A percentile compares a stretch with the other conserved stretches of the same genome.
Evolutionary conservation across 1,284 basidiomycete genomes (phyloP).

Genomic region (Papiliotrema flavescens): DNA sequence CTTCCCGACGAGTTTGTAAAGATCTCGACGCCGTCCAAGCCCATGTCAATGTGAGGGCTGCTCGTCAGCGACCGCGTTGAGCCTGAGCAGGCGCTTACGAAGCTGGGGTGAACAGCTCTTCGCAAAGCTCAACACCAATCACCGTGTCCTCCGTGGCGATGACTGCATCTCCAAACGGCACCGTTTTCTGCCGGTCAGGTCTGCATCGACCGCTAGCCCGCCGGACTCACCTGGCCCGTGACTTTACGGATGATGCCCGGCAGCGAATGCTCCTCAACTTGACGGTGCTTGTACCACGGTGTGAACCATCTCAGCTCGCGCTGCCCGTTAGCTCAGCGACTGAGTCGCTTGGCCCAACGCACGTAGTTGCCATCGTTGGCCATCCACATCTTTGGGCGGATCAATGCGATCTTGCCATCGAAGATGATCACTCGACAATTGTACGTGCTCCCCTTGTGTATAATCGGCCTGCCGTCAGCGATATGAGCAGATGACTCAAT

Average conservation of each 20-base stretch:
- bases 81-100: slow-evolving; percentile 57
- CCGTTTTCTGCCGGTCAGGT: slow-evolving; percentile 59
- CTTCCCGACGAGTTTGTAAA: slow-evolving; percentile 97
- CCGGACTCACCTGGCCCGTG: slow-evolving; percentile 70
- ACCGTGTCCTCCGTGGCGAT: slow-evolving; percentile 91
- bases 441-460: slow-evolving; percentile 96
- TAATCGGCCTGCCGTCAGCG: slow-evolving; percentile 67
- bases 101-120: slow-evolving; percentile 93
- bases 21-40: slow-evolving; percentile 95
- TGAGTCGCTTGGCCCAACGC: slow-evolving; percentile 1
- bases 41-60: slow-evolving; percentile 95
- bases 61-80: neutral
- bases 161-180: slow-evolving; percentile 94
- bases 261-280: slow-evolving; percentile 84
- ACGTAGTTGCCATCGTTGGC: slow-evolving; percentile 96
- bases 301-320: slow-evolving; percentile 95
- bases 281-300: slow-evolving; percentile 83
- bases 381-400: slow-evolving; percentile 99
- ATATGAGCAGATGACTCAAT: slow-evolving; percentile 11
- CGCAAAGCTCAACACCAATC: slow-evolving; percentile 92
- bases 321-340: slow-evolving; percentile 20
- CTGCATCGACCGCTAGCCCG: neutral
- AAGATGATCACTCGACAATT: slow-evolving; percentile 91
- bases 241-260: slow-evolving; percentile 80
- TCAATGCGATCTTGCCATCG: slow-evolving; percentile 80